Evolutionary conservation across 1,284 basidiomycete species (phyloP).

Genomic region (Austroboletus rostrupii): DNA sequence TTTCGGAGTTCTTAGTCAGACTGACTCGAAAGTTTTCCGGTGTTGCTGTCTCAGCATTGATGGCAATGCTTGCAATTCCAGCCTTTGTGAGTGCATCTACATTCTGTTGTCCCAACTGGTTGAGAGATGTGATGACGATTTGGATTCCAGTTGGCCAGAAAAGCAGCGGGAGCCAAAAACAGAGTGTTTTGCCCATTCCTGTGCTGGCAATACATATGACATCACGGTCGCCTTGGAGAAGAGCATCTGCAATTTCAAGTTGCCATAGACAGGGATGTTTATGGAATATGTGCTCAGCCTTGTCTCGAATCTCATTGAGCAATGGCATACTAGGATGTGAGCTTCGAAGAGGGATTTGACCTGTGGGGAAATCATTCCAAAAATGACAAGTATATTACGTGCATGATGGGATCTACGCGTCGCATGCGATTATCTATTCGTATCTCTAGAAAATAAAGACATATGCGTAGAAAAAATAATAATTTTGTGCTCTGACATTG

Average conservation of each 20-base stretch:
- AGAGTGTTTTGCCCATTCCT: no score
- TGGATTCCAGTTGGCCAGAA: no score
- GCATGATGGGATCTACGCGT: not conserved
- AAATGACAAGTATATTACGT: not conserved
- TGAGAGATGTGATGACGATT: no score
- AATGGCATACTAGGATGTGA: not conserved
- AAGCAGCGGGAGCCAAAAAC: no score
- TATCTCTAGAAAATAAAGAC: not conserved
- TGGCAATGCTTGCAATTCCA: no score
- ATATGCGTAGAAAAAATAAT: not conserved
- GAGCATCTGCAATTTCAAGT: not conserved
- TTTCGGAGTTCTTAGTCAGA: not conserved
- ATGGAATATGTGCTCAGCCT: not conserved
- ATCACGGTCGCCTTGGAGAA: no score
- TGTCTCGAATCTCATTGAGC: not conserved
- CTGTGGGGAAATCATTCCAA: not conserved
- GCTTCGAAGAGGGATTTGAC: not conserved
- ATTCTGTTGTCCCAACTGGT: no score
- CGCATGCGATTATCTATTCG: not conserved
- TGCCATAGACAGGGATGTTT: not conserved
- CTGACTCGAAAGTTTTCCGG: not conserved
- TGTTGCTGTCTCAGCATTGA: not conserved
- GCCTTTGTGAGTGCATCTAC: no score
- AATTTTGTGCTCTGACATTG: not conserved
- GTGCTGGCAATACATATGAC: no score